These are phyloP conservation scores for Epichloe gansuensis DNA, from an alignment of 2,329 filamentous ascomycete genomes.

Conservation along the genomic window DNA sequence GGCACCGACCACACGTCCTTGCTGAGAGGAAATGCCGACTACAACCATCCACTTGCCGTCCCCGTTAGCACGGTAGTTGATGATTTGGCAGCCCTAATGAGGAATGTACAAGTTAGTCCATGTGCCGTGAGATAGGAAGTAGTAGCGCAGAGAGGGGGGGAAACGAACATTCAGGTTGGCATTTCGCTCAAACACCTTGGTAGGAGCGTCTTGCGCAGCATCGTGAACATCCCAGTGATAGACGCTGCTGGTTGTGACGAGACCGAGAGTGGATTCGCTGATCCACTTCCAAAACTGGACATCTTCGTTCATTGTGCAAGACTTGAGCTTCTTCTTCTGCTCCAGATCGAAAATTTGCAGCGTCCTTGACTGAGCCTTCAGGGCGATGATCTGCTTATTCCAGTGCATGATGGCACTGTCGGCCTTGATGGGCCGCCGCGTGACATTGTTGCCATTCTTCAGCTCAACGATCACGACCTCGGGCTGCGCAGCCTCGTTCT, in stretches of 20 bases:
- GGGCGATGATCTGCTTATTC: conserved; percentile 86
- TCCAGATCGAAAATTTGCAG: conserved; percentile 95
- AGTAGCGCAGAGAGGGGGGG: not conserved
- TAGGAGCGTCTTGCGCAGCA: conserved; percentile 59
- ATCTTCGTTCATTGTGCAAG: conserved; percentile 90
- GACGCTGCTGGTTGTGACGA: conserved; percentile 82
- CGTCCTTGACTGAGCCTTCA: conserved; percentile 87
- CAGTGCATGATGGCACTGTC: conserved; percentile 99
- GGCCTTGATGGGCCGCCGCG: conserved; percentile 89
- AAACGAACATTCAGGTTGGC: conserved; percentile 66
- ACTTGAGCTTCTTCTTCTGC: conserved; percentile 92
- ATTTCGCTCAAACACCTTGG: conserved; percentile 92
- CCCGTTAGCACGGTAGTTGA: conserved; percentile 94
- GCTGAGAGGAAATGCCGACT: conserved; percentile 87
- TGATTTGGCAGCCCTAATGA: conserved; percentile 82
- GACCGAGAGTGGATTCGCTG: conserved; percentile 72
- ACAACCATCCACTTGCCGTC: conserved; percentile 98
- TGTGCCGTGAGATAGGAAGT: not conserved
- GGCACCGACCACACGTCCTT: conserved; percentile 84
- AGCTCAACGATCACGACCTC: conserved; percentile 97
- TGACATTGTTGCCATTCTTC: conserved; percentile 94
- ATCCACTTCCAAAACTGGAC: conserved; percentile 99
- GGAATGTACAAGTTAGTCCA: conserved; percentile 3
- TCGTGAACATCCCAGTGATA: conserved; percentile 99
- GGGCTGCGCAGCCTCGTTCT: conserved; percentile 67